Percentiles rank a stretch among this genome's conserved stretches.
Evolutionary conservation across 176 grass and related monocot genomes (phyloP).

Genomic region (Oryza officinalis): DNA sequence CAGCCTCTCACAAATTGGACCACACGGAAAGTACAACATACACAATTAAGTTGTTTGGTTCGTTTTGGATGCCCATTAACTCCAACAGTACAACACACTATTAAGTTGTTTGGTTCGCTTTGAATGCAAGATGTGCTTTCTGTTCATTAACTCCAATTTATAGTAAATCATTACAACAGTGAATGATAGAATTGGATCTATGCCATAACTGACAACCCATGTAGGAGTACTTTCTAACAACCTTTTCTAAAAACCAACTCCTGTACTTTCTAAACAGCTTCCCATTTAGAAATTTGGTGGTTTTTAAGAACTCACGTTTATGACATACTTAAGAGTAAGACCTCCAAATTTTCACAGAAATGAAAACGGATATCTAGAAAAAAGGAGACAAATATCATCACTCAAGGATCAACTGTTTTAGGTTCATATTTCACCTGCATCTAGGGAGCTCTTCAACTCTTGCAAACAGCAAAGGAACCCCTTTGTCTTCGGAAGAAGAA

Average conservation of each 20-base stretch:
- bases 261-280: background rate
- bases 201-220: background rate
- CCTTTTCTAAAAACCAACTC: background rate
- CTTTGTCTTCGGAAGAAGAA: conserved; percentile 86
- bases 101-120: background rate
- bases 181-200: background rate
- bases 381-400: background rate
- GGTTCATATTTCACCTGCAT: conserved; percentile 42
- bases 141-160: conserved; percentile 17
- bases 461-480: conserved; percentile 79
- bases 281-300: background rate
- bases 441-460: conserved; percentile 63
- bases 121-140: conserved; percentile 6
- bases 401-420: background rate
- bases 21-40: background rate
- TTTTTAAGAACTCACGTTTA: background rate
- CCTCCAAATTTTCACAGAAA: background rate
- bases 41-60: background rate
- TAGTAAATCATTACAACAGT: background rate
- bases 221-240: background rate
- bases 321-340: background rate
- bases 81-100: background rate
- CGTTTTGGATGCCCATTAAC: conserved; percentile 1
- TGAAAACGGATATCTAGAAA: background rate
- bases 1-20: background rate